These are phyloP conservation scores for Mycena vitilis DNA, from an alignment of 768 basidiomycete genomes.

Conservation along the genomic window DNA sequence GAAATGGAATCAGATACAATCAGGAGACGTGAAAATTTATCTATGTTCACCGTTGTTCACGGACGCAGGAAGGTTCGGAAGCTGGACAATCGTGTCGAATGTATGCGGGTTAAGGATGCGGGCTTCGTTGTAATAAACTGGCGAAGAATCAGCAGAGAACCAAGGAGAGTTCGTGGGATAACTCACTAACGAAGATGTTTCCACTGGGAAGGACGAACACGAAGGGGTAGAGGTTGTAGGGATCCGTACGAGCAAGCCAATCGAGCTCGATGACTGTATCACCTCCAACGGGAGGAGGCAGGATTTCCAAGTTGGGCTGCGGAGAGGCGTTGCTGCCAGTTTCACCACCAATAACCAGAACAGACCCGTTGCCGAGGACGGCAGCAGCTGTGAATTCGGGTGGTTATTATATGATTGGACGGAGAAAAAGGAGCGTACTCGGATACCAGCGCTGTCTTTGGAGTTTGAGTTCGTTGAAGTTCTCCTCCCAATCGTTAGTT, in stretches of 20 bases:
- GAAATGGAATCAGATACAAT: not conserved
- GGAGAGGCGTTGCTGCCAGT: constrained; percentile 74
- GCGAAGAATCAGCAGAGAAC: not conserved
- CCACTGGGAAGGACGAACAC: constrained; percentile 77
- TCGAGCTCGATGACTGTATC: constrained; percentile 70
- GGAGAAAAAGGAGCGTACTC: constrained; percentile 45
- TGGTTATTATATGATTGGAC: not conserved
- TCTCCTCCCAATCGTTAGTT: constrained; percentile 86
- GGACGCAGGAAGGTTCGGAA: constrained; percentile 81
- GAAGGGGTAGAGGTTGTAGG: constrained; percentile 86
- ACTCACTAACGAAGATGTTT: constrained; percentile 75
- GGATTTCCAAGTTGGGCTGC: constrained; percentile 76
- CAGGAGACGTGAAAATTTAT: not conserved
- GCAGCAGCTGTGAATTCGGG: constrained; percentile 70
- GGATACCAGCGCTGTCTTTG: constrained; percentile 52
- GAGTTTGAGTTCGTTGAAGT: constrained; percentile 63
- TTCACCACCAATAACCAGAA: constrained; percentile 70
- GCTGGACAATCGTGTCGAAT: constrained; percentile 66
- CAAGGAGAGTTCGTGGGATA: not conserved
- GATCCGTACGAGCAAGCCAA: constrained; percentile 78
- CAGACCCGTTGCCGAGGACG: constrained; percentile 76
- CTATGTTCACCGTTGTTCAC: constrained; percentile 70
- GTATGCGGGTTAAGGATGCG: constrained; percentile 78
- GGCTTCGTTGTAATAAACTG: constrained; percentile 86
- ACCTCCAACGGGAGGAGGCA: constrained; percentile 75